phyloP scores from a whole-genome alignment of 2,329 filamentous ascomycete species.

The Aureobasidium lini region DNA sequence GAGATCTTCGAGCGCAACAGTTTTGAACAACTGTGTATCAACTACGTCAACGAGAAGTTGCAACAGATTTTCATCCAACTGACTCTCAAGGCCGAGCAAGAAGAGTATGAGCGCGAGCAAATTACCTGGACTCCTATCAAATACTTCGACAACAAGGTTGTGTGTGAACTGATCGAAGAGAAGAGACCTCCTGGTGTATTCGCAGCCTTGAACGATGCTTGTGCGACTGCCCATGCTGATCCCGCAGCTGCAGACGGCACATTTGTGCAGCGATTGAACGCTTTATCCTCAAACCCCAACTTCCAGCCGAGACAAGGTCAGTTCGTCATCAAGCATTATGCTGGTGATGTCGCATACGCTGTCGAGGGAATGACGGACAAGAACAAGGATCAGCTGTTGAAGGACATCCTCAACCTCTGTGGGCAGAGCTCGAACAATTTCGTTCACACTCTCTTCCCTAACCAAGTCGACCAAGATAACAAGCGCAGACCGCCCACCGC shows the following conservation, averaged over 20 bases:
- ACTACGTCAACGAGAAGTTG: constrained; percentile 98
- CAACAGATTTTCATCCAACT: constrained; percentile 99
- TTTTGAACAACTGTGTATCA: constrained; percentile 98
- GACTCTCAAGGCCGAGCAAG: constrained; percentile 92
- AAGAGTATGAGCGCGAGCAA: constrained; percentile 91
- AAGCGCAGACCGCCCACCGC: constrained; percentile 88
- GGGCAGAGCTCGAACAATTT: constrained; percentile 78
- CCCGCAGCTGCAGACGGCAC: constrained; percentile 89
- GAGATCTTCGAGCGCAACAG: constrained; percentile 99
- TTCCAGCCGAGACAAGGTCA: constrained; percentile 87
- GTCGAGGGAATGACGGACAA: constrained; percentile 98
- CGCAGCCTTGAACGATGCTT: constrained; percentile 93
- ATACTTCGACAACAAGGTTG: constrained; percentile 99
- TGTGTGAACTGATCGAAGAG: constrained; percentile 94
- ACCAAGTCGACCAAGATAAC: constrained; percentile 93
- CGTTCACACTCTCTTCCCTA: constrained; percentile 79
- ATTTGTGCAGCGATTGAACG: constrained; percentile 88
- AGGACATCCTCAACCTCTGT: constrained; percentile 84
- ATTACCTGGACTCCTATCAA: constrained; percentile 99
- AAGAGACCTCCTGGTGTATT: constrained; percentile 85
- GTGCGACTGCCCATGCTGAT: constrained; percentile 95
- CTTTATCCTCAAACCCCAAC: constrained; percentile 78
- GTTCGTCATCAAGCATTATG: constrained; percentile 98
- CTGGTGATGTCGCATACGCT: constrained; percentile 89
- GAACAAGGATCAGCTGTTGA: constrained; percentile 96